phyloP scores from a whole-genome alignment of 2,329 filamentous ascomycete species.

The Aspergillus sp. region DNA sequence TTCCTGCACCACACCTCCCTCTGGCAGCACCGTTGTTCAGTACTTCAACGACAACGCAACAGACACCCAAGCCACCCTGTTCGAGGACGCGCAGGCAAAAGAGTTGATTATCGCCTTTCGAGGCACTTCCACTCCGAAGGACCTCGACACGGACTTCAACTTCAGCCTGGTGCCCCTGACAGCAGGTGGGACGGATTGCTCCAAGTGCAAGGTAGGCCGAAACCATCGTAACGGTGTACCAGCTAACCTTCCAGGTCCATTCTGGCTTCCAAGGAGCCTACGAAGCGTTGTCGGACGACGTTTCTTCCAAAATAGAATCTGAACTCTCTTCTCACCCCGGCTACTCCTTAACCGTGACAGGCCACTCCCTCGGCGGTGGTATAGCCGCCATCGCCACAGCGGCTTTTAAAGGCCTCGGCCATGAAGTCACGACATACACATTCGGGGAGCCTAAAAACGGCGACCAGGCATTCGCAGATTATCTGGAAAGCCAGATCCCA shows the following conservation, averaged over 20 bases:
- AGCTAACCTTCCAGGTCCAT: not conserved
- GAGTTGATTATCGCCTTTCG: not conserved
- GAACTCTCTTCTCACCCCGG: not conserved
- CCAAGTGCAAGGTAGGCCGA: not conserved
- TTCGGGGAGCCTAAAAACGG: not conserved
- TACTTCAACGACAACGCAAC: not conserved
- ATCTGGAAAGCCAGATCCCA: not conserved
- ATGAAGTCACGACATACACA: not conserved
- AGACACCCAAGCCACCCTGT: not conserved
- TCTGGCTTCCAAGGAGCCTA: not conserved
- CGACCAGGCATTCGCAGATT: not conserved
- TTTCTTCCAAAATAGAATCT: not conserved
- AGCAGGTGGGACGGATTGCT: not conserved
- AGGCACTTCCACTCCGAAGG: not conserved
- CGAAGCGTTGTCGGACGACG: not conserved
- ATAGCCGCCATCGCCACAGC: not conserved
- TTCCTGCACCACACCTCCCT: not conserved
- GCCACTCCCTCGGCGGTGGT: not conserved
- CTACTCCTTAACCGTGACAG: not conserved
- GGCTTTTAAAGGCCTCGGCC: not conserved
- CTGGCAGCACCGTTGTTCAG: not conserved
- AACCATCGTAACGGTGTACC: accelerated
- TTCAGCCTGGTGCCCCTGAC: not conserved
- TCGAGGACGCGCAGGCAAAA: not conserved
- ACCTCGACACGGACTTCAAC: not conserved